Evolutionary conservation across 2,329 filamentous ascomycete species (phyloP).

Genomic region (Colletotrichum brevisporum): DNA sequence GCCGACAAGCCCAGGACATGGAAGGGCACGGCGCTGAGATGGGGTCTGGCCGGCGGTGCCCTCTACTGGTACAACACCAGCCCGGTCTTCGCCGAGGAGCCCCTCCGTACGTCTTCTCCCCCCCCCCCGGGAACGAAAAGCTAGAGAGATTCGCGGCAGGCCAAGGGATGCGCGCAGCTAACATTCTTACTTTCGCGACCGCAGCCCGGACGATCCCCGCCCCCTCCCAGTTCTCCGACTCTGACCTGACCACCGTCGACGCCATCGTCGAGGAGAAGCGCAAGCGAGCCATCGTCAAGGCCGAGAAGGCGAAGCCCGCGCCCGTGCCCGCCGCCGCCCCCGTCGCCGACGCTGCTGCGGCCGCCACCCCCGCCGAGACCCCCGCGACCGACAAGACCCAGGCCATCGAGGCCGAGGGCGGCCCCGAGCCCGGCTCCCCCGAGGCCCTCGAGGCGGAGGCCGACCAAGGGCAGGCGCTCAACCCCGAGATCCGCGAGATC

Average conservation of each 20-base stretch:
- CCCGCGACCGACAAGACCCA: conserved; percentile 38
- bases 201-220: conserved; percentile 54
- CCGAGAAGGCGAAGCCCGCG: conserved; percentile 45
- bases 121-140: neutral
- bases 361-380: conserved; percentile 42
- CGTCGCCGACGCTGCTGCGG: conserved; percentile 42
- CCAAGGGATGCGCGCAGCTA: conserved; percentile 27
- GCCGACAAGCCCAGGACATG: conserved; percentile 81
- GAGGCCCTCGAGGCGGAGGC: conserved; percentile 83
- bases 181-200: neutral
- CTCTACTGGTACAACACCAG: conserved; percentile 97
- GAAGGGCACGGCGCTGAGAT: conserved; percentile 82
- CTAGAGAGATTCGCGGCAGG: conserved; percentile 29
- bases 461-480: conserved; percentile 92
- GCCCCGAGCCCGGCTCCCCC: conserved; percentile 53
- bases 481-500: conserved; percentile 98
- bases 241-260: conserved; percentile 75
- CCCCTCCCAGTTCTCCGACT: conserved; percentile 68
- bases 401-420: conserved; percentile 39
- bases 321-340: conserved; percentile 21
- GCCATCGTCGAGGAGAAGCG: conserved; percentile 76
- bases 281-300: conserved; percentile 57
- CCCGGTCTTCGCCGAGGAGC: conserved; percentile 87
- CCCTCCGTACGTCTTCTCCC: conserved; percentile 72
- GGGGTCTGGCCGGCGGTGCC: conserved; percentile 81